phyloP scores from a whole-genome alignment of 768 basidiomycete genomes.

The Sutorius australiensis region DNA sequence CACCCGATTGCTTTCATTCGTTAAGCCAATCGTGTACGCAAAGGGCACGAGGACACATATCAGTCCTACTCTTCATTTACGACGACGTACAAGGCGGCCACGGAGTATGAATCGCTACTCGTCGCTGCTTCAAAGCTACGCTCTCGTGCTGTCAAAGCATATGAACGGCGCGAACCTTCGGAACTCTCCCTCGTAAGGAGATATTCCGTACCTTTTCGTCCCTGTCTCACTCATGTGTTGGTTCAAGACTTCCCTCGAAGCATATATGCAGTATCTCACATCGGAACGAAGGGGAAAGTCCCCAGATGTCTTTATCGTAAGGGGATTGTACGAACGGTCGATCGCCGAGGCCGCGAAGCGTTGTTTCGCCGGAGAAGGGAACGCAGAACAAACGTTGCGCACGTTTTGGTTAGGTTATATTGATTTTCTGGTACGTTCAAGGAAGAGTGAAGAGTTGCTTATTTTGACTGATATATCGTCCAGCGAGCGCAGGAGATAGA shows the following conservation, averaged over 20 bases:
- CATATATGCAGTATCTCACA: slow-evolving; percentile 59
- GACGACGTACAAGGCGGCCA: slow-evolving; percentile 65
- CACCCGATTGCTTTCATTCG: background rate
- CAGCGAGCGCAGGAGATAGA: slow-evolving; percentile 38
- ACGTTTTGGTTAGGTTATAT: slow-evolving; percentile 73
- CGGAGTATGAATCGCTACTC: slow-evolving; percentile 75
- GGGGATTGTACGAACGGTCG: slow-evolving; percentile 66
- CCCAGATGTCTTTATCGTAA: slow-evolving; percentile 56
- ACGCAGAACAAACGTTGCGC: slow-evolving; percentile 55
- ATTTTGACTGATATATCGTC: background rate
- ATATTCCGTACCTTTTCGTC: background rate
- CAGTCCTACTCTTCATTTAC: slow-evolving; percentile 89
- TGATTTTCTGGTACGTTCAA: slow-evolving; percentile 57
- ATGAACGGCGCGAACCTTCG: slow-evolving; percentile 57
- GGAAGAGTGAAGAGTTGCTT: background rate
- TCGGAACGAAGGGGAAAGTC: slow-evolving; percentile 59
- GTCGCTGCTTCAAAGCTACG: slow-evolving; percentile 75
- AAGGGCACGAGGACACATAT: slow-evolving; percentile 78
- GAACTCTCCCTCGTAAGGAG: slow-evolving; percentile 58
- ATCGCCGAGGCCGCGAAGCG: slow-evolving; percentile 67
- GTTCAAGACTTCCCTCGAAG: slow-evolving; percentile 44
- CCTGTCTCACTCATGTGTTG: slow-evolving; percentile 12
- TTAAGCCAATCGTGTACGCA: background rate
- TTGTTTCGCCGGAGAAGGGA: slow-evolving; percentile 49
- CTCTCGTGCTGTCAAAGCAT: slow-evolving; percentile 54